Conservation (phyloP, 371 early-diverging fungal genomes). For the Actinomortierella ambigua region DNA sequence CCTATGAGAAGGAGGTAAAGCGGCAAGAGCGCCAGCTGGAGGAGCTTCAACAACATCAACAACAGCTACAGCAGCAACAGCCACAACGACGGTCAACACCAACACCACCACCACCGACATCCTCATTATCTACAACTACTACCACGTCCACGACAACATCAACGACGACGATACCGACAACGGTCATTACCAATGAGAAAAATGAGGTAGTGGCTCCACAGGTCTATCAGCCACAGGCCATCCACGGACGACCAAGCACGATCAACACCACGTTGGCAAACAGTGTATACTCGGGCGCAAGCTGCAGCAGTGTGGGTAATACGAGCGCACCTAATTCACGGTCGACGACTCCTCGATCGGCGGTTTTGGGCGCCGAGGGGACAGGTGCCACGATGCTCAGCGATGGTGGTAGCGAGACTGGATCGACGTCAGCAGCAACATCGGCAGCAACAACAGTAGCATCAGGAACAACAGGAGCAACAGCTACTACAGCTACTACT, state of each 20-base stretch:
- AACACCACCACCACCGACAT: neutral
- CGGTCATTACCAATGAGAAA: conserved; percentile 29
- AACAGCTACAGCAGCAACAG: neutral
- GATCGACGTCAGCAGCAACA: conserved; percentile 6
- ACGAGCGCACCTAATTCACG: too few relatives aligned
- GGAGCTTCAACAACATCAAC: conserved; percentile 4
- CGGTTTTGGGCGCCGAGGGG: too few relatives aligned
- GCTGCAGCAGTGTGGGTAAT: too few relatives aligned
- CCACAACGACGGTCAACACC: neutral
- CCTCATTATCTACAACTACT: conserved; percentile 1
- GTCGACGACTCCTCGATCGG: too few relatives aligned
- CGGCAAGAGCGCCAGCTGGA: conserved; percentile 30
- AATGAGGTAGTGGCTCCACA: conserved; percentile 29
- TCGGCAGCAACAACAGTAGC: conserved; percentile 5
- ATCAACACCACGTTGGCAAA: too few relatives aligned
- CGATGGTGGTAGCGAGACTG: too few relatives aligned
- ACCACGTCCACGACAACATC: neutral
- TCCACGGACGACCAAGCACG: too few relatives aligned
- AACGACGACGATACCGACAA: conserved; percentile 16
- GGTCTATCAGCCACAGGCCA: neutral
- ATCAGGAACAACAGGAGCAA: neutral
- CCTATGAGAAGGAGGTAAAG: conserved; percentile 43
- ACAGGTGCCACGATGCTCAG: too few relatives aligned
- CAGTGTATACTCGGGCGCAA: too few relatives aligned
- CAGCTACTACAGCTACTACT: neutral